Evolutionary conservation across 257 asterid species (phyloP).

Genomic region (Solanum sitiens): DNA sequence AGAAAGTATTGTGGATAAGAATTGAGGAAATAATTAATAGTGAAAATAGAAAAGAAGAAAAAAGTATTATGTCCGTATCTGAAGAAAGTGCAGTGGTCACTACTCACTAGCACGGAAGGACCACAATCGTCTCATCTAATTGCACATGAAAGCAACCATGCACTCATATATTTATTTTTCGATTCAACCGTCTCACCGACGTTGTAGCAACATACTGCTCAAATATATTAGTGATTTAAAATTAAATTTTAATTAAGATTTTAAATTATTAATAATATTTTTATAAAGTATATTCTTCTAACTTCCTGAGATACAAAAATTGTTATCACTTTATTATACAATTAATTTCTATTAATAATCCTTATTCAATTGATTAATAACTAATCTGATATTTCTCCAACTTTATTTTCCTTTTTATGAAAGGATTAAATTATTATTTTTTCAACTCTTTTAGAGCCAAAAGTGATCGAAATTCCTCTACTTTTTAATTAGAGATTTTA

Average conservation of each 20-base stretch:
- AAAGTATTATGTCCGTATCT: not conserved
- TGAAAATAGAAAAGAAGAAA: not conserved
- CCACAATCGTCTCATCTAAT: not conserved
- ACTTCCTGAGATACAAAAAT: too few species aligned
- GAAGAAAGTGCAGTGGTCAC: not conserved
- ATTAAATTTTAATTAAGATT: too few species aligned
- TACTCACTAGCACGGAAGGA: not conserved
- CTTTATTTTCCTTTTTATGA: not conserved
- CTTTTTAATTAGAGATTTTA: not conserved
- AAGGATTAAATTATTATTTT: too few species aligned
- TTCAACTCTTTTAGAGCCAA: not conserved
- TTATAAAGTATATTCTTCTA: too few species aligned
- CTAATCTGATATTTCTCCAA: too few species aligned
- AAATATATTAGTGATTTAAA: not conserved
- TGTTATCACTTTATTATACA: too few species aligned
- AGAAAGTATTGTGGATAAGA: not conserved
- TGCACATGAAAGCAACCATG: not conserved
- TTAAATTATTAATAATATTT: too few species aligned
- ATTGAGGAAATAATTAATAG: not conserved
- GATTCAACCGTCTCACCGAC: not conserved
- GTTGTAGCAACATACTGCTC: not conserved
- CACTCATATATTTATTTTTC: not conserved
- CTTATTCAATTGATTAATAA: not conserved
- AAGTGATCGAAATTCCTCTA: not conserved
- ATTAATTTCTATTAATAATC: too few species aligned